Evolutionary conservation across 2,329 filamentous ascomycete genomes (phyloP).

Genomic region (Macrophomina pseudophaseolina): DNA sequence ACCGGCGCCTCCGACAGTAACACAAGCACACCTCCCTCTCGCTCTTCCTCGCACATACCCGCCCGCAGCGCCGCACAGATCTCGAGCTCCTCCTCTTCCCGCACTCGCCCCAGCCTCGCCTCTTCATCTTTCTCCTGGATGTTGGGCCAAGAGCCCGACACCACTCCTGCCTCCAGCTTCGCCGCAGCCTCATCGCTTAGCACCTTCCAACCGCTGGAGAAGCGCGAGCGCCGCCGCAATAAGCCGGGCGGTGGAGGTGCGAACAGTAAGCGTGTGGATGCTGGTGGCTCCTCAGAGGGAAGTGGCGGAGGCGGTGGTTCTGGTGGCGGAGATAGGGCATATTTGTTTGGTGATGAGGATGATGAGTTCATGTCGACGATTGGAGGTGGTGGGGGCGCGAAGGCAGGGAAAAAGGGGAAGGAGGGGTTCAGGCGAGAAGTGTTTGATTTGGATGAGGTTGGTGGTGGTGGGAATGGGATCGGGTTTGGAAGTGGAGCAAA

Average conservation of each 20-base stretch:
- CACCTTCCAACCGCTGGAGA: conserved; percentile 17
- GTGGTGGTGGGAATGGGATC: not conserved
- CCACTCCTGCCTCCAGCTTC: conserved; percentile 31
- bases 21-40: not conserved
- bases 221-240: conserved; percentile 22
- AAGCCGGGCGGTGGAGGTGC: conserved; percentile 10
- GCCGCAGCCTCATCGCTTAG: conserved; percentile 33
- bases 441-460: conserved; percentile 41
- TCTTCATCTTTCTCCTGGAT: conserved; percentile 83
- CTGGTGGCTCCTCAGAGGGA: not conserved
- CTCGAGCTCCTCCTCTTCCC: conserved; percentile 38
- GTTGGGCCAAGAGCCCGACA: conserved; percentile 53
- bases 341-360: conserved; percentile 49
- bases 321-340: conserved; percentile 31
- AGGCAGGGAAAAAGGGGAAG: conserved; percentile 27
- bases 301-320: not conserved
- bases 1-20: conserved; percentile 23
- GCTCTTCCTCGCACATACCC: not conserved
- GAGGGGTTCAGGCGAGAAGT: conserved; percentile 43
- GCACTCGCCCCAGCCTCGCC: conserved; percentile 67
- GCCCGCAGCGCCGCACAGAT: conserved; percentile 31
- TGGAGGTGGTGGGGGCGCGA: conserved; percentile 30
- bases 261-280: not conserved
- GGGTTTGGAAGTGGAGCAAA: not conserved
- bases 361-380: conserved; percentile 35